These are phyloP conservation scores for Colletotrichum cuscutae DNA, from an alignment of 2,329 filamentous ascomycete species.

Conservation along the genomic window DNA sequence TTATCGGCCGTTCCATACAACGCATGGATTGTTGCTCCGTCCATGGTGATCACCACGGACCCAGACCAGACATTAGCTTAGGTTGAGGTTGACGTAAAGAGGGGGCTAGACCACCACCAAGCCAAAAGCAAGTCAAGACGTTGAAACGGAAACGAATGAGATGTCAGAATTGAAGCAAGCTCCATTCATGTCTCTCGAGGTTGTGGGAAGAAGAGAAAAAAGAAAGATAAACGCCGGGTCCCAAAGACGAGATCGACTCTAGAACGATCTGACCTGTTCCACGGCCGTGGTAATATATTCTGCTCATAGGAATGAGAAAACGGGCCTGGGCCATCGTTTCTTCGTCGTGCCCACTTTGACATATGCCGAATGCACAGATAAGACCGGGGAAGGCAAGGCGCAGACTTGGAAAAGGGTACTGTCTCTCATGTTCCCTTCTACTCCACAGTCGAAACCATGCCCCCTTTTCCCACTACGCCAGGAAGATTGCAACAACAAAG, in stretches of 20 bases:
- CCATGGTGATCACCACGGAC: conserved; percentile 13
- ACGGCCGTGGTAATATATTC: neutral
- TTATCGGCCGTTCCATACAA: conserved; percentile 25
- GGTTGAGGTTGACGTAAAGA: neutral
- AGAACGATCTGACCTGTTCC: neutral
- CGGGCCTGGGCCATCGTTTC: neutral
- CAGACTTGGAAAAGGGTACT: neutral
- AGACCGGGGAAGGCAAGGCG: neutral
- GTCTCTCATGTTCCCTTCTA: neutral
- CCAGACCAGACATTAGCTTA: neutral
- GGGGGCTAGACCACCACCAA: neutral
- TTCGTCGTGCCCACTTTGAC: neutral
- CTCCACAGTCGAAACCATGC: conserved; percentile 26
- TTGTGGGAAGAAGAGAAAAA: neutral
- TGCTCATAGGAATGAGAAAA: neutral
- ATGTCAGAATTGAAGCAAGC: conserved; percentile 2
- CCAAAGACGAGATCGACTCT: neutral
- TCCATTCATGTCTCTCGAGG: conserved; percentile 16
- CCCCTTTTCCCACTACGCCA: conserved; percentile 1
- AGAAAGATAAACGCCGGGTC: neutral
- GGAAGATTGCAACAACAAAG: neutral
- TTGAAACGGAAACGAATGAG: neutral
- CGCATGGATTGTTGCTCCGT: conserved; percentile 8
- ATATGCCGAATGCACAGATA: neutral
- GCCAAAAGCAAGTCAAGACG: neutral